Conservation (phyloP, 106 monocot genomes). For the Allium cepa region DNA sequence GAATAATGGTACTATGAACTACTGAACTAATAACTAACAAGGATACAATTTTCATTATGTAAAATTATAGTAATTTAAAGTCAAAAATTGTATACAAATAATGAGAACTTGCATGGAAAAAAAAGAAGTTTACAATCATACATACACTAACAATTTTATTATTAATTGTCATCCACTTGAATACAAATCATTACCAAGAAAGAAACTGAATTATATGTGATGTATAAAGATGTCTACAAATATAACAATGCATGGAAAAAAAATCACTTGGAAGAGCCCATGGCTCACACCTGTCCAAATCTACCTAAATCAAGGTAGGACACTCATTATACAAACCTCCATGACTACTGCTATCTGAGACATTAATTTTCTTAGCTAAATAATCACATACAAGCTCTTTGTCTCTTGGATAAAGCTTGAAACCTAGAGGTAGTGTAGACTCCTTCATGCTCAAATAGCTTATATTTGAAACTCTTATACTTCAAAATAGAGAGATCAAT, state of each 20-base stretch:
- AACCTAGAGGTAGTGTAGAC: constrained; percentile 62
- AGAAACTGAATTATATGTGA: neutral
- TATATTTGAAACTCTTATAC: neutral
- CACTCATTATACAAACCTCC: neutral
- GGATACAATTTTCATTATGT: no score
- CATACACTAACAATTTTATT: neutral
- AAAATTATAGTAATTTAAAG: no score
- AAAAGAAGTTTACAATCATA: neutral
- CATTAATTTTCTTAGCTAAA: constrained; percentile 28
- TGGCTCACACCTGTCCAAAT: constrained; percentile 17
- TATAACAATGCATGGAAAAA: neutral
- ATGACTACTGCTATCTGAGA: neutral
- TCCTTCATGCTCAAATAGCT: constrained; percentile 68
- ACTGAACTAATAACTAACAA: no score
- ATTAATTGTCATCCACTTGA: neutral
- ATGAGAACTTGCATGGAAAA: no score
- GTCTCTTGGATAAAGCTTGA: constrained; percentile 74
- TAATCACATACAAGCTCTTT: constrained; percentile 75
- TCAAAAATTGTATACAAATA: no score
- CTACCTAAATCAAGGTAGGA: constrained; percentile 2
- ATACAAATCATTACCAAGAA: neutral
- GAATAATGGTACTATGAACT: no score
- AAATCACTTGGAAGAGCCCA: constrained; percentile 12
- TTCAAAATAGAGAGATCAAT: neutral
- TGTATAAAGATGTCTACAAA: neutral